phyloP scores from a whole-genome alignment of 1,284 basidiomycete genomes.

The Ceratobasidium sp. region DNA sequence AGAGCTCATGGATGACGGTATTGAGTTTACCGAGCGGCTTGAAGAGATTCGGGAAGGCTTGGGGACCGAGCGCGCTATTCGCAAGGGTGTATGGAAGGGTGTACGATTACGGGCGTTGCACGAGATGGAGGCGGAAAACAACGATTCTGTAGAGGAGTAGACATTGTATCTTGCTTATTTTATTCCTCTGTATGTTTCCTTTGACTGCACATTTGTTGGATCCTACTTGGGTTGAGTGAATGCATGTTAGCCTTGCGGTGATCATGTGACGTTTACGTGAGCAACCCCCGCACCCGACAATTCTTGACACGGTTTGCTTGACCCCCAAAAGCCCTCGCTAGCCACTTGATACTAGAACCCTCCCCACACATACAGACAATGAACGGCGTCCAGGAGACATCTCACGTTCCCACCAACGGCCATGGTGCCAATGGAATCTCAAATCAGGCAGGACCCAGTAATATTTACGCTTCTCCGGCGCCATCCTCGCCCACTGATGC shows the following conservation, averaged over 20 bases:
- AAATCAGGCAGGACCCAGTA: slow-evolving; percentile 39
- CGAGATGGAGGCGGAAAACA: slow-evolving; percentile 68
- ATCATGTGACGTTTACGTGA: slow-evolving; percentile 40
- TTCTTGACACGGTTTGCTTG: slow-evolving; percentile 33
- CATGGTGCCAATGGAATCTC: slow-evolving; percentile 36
- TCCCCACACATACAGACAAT: background rate
- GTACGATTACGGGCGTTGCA: slow-evolving; percentile 75
- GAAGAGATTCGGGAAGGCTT: slow-evolving; percentile 80
- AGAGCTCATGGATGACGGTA: slow-evolving; percentile 81
- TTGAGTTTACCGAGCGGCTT: slow-evolving; percentile 81
- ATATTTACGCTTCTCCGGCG: slow-evolving; percentile 41
- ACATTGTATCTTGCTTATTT: slow-evolving; percentile 24
- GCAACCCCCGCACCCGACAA: slow-evolving; percentile 42
- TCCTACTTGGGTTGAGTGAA: slow-evolving; percentile 24
- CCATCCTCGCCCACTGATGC: slow-evolving; percentile 41
- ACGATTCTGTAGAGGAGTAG: slow-evolving; percentile 35
- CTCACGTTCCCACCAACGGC: slow-evolving; percentile 30
- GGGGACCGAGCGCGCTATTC: slow-evolving; percentile 73
- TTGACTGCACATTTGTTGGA: background rate
- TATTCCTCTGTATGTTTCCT: slow-evolving; percentile 34
- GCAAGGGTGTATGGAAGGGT: slow-evolving; percentile 75
- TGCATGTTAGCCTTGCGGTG: slow-evolving; percentile 34
- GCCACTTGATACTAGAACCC: slow-evolving; percentile 27
- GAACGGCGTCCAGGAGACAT: slow-evolving; percentile 35
- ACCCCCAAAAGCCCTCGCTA: slow-evolving; percentile 27